Conservation (phyloP, 352 stramenopile genomes). For the Phytophthora citrophthora region DNA sequence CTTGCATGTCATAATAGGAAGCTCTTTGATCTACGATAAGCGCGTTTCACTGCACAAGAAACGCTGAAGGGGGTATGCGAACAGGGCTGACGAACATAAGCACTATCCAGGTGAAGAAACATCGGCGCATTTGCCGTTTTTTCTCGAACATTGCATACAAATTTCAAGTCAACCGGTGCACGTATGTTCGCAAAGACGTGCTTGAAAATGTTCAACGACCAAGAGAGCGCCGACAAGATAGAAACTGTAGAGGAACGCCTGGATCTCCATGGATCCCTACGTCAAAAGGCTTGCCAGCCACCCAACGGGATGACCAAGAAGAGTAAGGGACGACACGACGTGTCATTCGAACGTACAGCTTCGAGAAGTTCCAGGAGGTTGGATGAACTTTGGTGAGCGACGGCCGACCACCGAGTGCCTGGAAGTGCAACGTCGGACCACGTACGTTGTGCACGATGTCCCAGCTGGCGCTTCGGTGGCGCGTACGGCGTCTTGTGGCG, state of each 20-base stretch:
- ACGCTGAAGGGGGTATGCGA: slow-evolving; percentile 8
- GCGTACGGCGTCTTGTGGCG: not conserved
- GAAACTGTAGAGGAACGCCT: slow-evolving; percentile 23
- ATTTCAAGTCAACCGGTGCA: slow-evolving; percentile 5
- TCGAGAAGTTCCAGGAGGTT: not conserved
- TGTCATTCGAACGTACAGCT: not conserved
- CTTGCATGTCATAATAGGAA: slow-evolving; percentile 4
- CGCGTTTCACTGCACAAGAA: slow-evolving; percentile 4
- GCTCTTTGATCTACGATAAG: not conserved
- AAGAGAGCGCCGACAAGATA: slow-evolving; percentile 18
- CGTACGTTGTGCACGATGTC: not conserved
- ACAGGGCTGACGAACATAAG: slow-evolving; percentile 11
- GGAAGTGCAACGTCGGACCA: slow-evolving; percentile 18
- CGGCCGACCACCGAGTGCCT: not conserved
- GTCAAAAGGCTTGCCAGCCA: slow-evolving; percentile 8
- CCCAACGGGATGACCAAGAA: slow-evolving; percentile 35
- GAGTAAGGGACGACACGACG: slow-evolving; percentile 15
- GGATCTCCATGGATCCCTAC: slow-evolving; percentile 7
- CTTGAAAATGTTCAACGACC: slow-evolving; percentile 1
- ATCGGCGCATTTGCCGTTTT: slow-evolving; percentile 1
- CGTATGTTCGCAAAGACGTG: slow-evolving; percentile 8
- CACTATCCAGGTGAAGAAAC: slow-evolving; percentile 10
- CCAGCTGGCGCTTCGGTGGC: slow-evolving; percentile 20
- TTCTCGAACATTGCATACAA: slow-evolving; percentile 10
- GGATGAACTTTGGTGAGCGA: not conserved